Percentiles rank a stretch among this genome's conserved stretches.
phyloP scores from a whole-genome alignment of 225 moss, liverwort and hornwort species.

The Pseudisothecium myosuroides region DNA sequence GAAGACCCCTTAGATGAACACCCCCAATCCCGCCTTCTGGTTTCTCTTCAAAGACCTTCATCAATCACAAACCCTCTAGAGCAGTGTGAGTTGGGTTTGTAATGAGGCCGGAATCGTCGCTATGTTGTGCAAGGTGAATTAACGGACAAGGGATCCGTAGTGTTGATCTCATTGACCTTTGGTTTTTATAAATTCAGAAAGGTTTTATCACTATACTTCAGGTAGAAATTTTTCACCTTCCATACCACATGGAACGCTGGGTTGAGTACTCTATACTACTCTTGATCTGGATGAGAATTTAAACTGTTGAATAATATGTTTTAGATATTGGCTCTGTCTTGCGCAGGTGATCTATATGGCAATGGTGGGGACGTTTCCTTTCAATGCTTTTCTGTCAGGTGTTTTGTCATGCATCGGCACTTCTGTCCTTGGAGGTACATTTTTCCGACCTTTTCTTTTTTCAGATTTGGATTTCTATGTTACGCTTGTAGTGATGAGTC shows the following conservation, averaged over 20 bases:
- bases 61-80: background rate
- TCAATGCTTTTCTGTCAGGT: conserved; percentile 95
- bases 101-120: background rate
- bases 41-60: background rate
- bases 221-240: background rate
- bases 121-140: background rate
- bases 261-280: background rate
- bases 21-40: no score
- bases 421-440: conserved; percentile 79
- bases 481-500: background rate
- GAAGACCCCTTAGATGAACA: background rate
- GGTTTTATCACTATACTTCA: background rate
- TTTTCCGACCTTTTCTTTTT: background rate
- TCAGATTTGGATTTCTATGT: background rate
- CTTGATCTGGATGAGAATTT: background rate
- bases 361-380: conserved; percentile 85
- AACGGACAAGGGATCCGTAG: background rate
- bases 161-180: background rate
- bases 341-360: conserved; percentile 90
- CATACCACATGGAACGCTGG: background rate
- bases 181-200: background rate
- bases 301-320: background rate
- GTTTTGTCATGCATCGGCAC: conserved; percentile 81
- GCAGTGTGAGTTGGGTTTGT: background rate
- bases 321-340: background rate